Evolutionary conservation across 73 alveolate species (phyloP), one percentile per base, ranked within the genome.

Genomic region (Paraurostyla sp.): DNA sequence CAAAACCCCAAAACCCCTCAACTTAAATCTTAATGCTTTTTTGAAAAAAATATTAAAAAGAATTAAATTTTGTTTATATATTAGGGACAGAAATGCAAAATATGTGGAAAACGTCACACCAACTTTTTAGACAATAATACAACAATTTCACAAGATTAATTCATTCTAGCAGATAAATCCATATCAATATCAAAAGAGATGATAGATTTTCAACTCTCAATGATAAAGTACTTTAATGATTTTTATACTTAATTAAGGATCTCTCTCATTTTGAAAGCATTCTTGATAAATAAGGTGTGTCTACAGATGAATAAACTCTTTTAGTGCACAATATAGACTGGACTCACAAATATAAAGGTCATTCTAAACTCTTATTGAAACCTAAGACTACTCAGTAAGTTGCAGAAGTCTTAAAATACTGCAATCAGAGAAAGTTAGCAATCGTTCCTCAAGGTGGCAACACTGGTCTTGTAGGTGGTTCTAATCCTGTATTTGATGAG

Each of bases 381-480:
- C 99, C 99, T 9, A 60, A 76, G 25, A 73, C 94, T 1, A 91
- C 96, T 15, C 94, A 76, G 32, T 86, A 95, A 82, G 92, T 93
- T 9, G 35, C 89, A 18, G 38, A 83, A 0, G 36, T 96, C 33
- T 81, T 96, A 56, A 49, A 59, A 41, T 92, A 88, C 84, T 96
- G 98, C 89, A 88, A 92, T 75, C 90, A 95, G 3, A 48, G 91
- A 46, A 78, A 49, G 36, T 23, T 96, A 11, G 97, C 95, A 1
- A 96, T 96, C 9, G 96, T 91, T 13, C 98, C 99, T 16, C 88
- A 96, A 89, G 97, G 98, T 6, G 99, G 99, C 3, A 96, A 96
- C 73, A 96, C 99, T 48, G 98, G 99, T 18, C 92, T 92, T 0
- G 99, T 96, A 0, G 97, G 97, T 20, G 99, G 99, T 30, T 62